Percentiles rank a stretch among this genome's conserved stretches.
Conservation (phyloP, 495 filamentous ascomycete species). For the Chaetomium tenue region DNA sequence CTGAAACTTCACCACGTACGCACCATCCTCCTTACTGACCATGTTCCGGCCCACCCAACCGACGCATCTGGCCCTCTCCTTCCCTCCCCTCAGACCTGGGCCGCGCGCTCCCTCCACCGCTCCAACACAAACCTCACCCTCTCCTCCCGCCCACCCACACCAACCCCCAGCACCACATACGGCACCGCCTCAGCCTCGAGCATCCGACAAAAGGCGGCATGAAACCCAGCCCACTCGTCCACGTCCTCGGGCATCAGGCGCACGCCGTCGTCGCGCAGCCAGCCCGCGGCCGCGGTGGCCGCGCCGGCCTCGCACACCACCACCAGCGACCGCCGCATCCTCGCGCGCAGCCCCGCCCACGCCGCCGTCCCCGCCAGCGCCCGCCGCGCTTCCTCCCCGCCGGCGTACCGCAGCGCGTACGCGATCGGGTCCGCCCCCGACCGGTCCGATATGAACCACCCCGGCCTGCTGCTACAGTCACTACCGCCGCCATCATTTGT, state of each 20-base stretch:
- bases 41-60: background rate
- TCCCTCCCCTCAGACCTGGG: no score
- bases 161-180: constrained; percentile 30
- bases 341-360: constrained; percentile 39
- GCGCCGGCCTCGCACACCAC: constrained; percentile 46
- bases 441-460: constrained; percentile 53
- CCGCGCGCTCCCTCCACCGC: constrained; percentile 14
- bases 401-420: constrained; percentile 45
- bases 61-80: background rate
- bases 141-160: constrained; percentile 17
- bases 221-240: constrained; percentile 42
- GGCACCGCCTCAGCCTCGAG: constrained; percentile 28
- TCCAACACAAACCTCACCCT: constrained; percentile 31
- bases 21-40: background rate
- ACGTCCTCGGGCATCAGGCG: constrained; percentile 48
- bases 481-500: no score
- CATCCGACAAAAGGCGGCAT: constrained; percentile 34
- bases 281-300: constrained; percentile 25
- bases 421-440: constrained; percentile 52
- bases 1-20: no score
- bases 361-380: constrained; percentile 29
- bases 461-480: background rate
- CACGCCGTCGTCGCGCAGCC: constrained; percentile 51
- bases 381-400: constrained; percentile 24
- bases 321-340: constrained; percentile 42